Evolutionary conservation across 2,329 filamentous ascomycete genomes (phyloP).

Genomic region (Aspergillus sp.): DNA sequence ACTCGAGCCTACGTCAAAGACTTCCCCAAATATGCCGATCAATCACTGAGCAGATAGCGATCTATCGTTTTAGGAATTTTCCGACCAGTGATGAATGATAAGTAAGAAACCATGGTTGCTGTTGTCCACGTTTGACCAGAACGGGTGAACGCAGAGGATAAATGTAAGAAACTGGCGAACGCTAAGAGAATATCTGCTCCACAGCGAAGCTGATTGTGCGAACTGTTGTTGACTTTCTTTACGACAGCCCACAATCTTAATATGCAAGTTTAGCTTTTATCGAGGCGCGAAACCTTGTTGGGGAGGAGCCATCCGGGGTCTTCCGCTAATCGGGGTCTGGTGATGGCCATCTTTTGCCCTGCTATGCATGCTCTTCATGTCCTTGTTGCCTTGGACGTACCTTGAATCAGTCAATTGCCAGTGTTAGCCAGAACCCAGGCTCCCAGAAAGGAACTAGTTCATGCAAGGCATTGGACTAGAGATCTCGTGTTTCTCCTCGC

Average conservation of each 20-base stretch:
- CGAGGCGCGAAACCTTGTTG: not conserved
- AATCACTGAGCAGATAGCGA: not conserved
- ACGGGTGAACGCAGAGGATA: not conserved
- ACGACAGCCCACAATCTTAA: not conserved
- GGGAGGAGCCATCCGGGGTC: not conserved
- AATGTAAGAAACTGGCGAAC: not conserved
- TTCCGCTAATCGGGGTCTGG: not conserved
- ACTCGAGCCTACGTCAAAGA: not conserved
- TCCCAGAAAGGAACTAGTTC: not conserved
- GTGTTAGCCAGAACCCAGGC: not conserved
- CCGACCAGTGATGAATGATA: not conserved
- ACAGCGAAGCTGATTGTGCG: not conserved
- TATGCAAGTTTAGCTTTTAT: not conserved
- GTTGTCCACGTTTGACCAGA: not conserved
- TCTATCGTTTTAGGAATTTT: not conserved
- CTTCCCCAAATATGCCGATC: not conserved
- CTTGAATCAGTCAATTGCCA: not conserved
- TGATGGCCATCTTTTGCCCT: not conserved
- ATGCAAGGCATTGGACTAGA: not conserved
- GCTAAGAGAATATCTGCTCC: conserved; percentile 1
- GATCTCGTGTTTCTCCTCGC: conserved; percentile 1
- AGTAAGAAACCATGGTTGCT: not conserved
- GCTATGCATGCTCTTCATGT: not conserved
- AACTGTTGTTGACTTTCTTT: not conserved
- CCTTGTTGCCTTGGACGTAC: not conserved